Evolutionary conservation across 1,284 basidiomycete species (phyloP).

Genomic region (Fomes fomentarius): DNA sequence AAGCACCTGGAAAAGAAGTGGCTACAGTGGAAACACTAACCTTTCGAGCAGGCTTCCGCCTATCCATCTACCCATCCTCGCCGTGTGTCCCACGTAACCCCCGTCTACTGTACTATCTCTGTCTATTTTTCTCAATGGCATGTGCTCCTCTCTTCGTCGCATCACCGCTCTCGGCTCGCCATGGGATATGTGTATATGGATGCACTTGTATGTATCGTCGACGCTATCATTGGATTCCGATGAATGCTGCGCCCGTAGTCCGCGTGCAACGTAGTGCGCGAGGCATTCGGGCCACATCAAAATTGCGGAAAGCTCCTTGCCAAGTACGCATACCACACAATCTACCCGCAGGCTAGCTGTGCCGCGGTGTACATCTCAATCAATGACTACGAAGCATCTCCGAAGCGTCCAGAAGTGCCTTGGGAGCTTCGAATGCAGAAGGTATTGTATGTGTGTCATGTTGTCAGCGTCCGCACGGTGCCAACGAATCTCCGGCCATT

Average conservation of each 20-base stretch:
- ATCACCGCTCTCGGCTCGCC: not conserved
- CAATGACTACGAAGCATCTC: not conserved
- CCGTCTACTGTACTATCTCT: not conserved
- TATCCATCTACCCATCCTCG: too few species aligned
- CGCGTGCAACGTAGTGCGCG: not conserved
- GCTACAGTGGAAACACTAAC: constrained; percentile 59
- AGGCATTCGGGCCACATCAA: not conserved
- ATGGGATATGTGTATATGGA: not conserved
- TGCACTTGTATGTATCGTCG: not conserved
- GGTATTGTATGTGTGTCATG: not conserved
- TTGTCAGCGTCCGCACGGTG: too few species aligned
- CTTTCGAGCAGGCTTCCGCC: constrained; percentile 1
- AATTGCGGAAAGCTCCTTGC: not conserved
- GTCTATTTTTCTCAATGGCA: not conserved
- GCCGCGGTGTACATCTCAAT: not conserved
- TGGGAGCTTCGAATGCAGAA: not conserved
- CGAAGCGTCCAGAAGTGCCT: not conserved
- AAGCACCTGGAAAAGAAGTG: constrained; percentile 52
- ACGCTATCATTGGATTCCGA: not conserved
- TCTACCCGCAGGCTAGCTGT: too few species aligned
- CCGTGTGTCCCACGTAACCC: too few species aligned
- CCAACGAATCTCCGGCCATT: not conserved
- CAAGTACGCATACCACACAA: too few species aligned
- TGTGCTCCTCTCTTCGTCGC: not conserved
- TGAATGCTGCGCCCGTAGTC: not conserved